Conservation (phyloP, 495 filamentous ascomycete species). For the Aspergillus leporis region DNA sequence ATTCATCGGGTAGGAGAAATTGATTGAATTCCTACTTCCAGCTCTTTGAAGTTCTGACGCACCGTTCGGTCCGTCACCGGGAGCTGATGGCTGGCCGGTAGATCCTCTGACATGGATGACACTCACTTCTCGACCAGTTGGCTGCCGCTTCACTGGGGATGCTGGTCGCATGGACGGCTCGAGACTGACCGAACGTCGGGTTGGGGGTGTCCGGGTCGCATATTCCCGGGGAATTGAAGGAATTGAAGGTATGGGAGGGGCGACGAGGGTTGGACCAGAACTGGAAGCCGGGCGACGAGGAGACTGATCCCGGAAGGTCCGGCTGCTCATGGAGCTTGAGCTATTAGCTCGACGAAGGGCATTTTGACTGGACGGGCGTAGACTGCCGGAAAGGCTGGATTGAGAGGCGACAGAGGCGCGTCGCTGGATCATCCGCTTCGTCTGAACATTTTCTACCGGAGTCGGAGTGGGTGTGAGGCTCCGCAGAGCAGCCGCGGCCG, state of each 20-base stretch:
- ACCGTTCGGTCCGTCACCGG: constrained; percentile 31
- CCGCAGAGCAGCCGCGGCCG: constrained; percentile 79
- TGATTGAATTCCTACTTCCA: constrained; percentile 67
- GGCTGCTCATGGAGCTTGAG: constrained; percentile 78
- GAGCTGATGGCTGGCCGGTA: constrained; percentile 19
- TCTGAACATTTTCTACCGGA: constrained; percentile 76
- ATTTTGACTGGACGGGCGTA: constrained; percentile 38
- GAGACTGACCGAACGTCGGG: constrained; percentile 53
- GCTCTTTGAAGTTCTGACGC: constrained; percentile 55
- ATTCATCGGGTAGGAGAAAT: constrained; percentile 82
- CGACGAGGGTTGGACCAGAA: constrained; percentile 31
- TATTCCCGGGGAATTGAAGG: constrained; percentile 63
- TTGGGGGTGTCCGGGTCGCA: constrained; percentile 30
- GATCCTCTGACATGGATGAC: constrained; percentile 38
- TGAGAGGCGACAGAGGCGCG: constrained; percentile 68
- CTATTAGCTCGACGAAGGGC: constrained; percentile 65
- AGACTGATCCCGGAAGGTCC: constrained; percentile 76
- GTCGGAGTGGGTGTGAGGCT: constrained; percentile 74
- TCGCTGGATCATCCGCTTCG: constrained; percentile 78
- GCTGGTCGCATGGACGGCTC: constrained; percentile 52
- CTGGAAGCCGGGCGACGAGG: constrained; percentile 53
- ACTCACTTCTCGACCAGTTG: constrained; percentile 41
- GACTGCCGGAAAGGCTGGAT: constrained; percentile 46
- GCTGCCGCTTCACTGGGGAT: constrained; percentile 41
- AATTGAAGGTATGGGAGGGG: constrained; percentile 74